These are phyloP conservation scores for Amanita polypyramis DNA, from an alignment of 768 basidiomycete species.

Conservation along the genomic window DNA sequence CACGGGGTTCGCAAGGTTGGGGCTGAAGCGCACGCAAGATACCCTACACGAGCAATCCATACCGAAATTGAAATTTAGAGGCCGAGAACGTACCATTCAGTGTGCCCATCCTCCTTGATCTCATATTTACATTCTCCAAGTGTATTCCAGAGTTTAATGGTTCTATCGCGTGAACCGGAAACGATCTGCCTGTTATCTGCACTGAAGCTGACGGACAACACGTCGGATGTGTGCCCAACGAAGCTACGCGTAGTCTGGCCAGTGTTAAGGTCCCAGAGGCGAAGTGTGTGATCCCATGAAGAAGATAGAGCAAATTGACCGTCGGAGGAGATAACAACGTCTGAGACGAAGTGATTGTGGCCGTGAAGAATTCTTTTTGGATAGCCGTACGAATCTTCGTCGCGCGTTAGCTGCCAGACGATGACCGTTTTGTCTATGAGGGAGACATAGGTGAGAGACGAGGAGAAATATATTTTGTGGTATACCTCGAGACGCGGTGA, in stretches of 20 bases:
- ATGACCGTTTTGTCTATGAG: conserved; percentile 96
- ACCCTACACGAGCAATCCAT: conserved; percentile 47
- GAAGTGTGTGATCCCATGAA: conserved; percentile 99
- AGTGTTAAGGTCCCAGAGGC: conserved; percentile 99
- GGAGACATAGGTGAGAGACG: conserved; percentile 16
- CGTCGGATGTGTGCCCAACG: conserved; percentile 96
- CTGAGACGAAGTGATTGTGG: conserved; percentile 99
- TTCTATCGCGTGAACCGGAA: conserved; percentile 91
- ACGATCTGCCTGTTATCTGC: conserved; percentile 99
- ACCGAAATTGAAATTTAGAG: not conserved
- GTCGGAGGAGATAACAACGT: conserved; percentile 97
- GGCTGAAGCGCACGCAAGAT: conserved; percentile 98
- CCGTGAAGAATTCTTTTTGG: conserved; percentile 97
- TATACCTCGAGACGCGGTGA: conserved; percentile 94
- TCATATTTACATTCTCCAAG: conserved; percentile 99
- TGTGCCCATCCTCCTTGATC: conserved; percentile 97
- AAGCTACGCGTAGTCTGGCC: conserved; percentile 94
- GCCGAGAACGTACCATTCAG: conserved; percentile 60
- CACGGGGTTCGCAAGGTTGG: conserved; percentile 93
- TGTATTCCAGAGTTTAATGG: conserved; percentile 99
- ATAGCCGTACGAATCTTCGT: conserved; percentile 85
- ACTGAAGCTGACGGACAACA: conserved; percentile 98
- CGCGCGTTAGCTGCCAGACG: conserved; percentile 97
- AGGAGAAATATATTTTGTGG: conserved; percentile 13
- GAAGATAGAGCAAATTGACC: conserved; percentile 99